A percentile compares a stretch with the other conserved stretches of the same genome.
phyloP scores from a whole-genome alignment of 768 basidiomycete species.

The Leccinum truebloodii region DNA sequence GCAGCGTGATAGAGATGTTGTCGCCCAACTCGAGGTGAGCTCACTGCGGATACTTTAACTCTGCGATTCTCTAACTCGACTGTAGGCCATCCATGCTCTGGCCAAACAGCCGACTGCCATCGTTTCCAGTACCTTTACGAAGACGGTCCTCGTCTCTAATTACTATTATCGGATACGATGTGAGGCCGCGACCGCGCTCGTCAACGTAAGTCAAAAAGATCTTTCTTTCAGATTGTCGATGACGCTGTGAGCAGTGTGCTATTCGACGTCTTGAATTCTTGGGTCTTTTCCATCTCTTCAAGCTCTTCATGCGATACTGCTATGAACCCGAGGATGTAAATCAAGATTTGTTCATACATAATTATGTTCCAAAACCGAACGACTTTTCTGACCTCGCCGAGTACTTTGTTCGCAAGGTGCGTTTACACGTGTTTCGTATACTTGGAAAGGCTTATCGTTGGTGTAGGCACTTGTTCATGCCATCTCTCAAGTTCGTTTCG shows the following conservation, averaged over 20 bases:
- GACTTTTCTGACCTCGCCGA: constrained; percentile 90
- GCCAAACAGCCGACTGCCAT: constrained; percentile 79
- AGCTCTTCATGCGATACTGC: constrained; percentile 87
- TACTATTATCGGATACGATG: constrained; percentile 96
- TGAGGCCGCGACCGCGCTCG: constrained; percentile 86
- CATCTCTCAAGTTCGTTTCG: constrained; percentile 83
- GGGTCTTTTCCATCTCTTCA: constrained; percentile 94
- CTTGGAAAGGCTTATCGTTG: constrained; percentile 9
- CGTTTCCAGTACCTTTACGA: constrained; percentile 88
- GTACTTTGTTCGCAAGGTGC: constrained; percentile 93
- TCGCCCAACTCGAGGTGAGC: constrained; percentile 93
- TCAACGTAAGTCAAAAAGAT: constrained; percentile 55
- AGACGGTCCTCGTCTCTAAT: constrained; percentile 91
- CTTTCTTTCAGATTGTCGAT: constrained; percentile 11
- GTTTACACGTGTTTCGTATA: constrained; percentile 2
- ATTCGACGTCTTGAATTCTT: constrained; percentile 79
- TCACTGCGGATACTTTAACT: not conserved
- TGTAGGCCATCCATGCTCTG: constrained; percentile 89
- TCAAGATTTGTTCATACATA: constrained; percentile 83
- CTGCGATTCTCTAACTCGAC: constrained; percentile 12
- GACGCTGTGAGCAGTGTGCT: constrained; percentile 62
- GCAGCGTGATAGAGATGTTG: constrained; percentile 93
- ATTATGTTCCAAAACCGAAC: constrained; percentile 93
- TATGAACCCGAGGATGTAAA: constrained; percentile 83
- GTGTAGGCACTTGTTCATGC: constrained; percentile 74